Base-by-base conservation (phyloP, 2,329 filamentous ascomycete species). In the Xylariaceae sp. region DNA sequence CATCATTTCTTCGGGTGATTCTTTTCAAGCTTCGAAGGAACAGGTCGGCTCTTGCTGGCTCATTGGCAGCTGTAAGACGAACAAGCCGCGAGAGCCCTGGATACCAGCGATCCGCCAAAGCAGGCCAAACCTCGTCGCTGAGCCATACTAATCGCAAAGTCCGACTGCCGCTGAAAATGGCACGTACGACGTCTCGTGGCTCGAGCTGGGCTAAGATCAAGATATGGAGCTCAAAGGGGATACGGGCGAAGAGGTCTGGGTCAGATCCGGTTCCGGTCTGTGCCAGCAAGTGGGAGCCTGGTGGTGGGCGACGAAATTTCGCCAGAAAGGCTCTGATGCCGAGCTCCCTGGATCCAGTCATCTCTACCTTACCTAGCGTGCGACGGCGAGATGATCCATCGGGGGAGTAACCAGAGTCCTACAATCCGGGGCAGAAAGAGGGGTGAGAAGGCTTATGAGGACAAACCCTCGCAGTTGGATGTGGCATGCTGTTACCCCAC, bases 171-270 rank as follows among this genome's bases (percentile, higher is more conserved):
- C 47, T 53, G 5, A 66, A 49, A 14, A 53, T 57, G 1, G 60
- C 57, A 5, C 58, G 53, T 38, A 68, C 43, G 18, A 68, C 44
- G 16, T 66, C 65, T 4, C 48, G 45, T 4, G 59, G 61, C n/a
- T 57, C 60, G 14, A 68, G 53, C 48, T 65, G 40, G 7, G 47
- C 45, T 33, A 67, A 50, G 16, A 68, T 54, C 18, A 64, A 51
- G 17, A 60, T 47, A 45, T 65, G 63, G 10, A 68, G 56, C 51
- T 68, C 66, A 36, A 67, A 61, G 1, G 66, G 66, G 13, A 68
- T 62, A 17, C 62, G 55, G 14, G 56, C 63, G 48, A 68, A 52
- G 17, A 63, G 54, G 38, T 66, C 62, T 22, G 42, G 13, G 10
- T 13, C 5, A 16, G 34, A 13, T 14, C 10, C 34, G 33, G 33